phyloP scores from a whole-genome alignment of 1,284 basidiomycete genomes.

The Testicularia cyperi region DNA sequence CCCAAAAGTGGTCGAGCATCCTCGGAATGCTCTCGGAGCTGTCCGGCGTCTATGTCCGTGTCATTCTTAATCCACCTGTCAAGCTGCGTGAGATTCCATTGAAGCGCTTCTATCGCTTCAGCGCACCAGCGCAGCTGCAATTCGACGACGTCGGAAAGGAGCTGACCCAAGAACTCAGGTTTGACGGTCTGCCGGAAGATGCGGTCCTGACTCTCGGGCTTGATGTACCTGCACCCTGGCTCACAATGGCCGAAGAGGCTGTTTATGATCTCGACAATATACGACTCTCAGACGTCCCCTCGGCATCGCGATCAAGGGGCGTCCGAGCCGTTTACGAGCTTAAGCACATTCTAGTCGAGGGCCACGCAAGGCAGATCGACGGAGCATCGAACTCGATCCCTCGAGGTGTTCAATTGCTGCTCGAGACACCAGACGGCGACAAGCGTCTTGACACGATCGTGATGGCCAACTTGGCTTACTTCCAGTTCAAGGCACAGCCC shows the following conservation, averaged over 20 bases:
- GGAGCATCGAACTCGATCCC: conserved; percentile 80
- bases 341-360: conserved; percentile 88
- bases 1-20: conserved; percentile 80
- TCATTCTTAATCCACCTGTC: conserved; percentile 47
- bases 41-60: conserved; percentile 37
- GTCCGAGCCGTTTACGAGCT: conserved; percentile 83
- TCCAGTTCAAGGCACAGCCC: conserved; percentile 90
- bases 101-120: conserved; percentile 90
- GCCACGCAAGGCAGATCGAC: conserved; percentile 76
- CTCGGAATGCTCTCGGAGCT: conserved; percentile 30
- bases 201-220: conserved; percentile 87
- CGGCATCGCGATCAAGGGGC: conserved; percentile 62
- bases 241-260: conserved; percentile 83
- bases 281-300: conserved; percentile 71
- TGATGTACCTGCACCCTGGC: conserved; percentile 86
- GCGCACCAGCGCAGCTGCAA: conserved; percentile 66
- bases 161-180: conserved; percentile 41
- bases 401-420: conserved; percentile 63
- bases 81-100: conserved; percentile 71
- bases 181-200: conserved; percentile 63
- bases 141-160: conserved; percentile 72
- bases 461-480: conserved; percentile 91
- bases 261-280: conserved; percentile 95
- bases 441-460: conserved; percentile 64
- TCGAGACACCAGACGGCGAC: conserved; percentile 42